phyloP scores from a whole-genome alignment of 305 asterid species.

The Solanum hybrid region DNA sequence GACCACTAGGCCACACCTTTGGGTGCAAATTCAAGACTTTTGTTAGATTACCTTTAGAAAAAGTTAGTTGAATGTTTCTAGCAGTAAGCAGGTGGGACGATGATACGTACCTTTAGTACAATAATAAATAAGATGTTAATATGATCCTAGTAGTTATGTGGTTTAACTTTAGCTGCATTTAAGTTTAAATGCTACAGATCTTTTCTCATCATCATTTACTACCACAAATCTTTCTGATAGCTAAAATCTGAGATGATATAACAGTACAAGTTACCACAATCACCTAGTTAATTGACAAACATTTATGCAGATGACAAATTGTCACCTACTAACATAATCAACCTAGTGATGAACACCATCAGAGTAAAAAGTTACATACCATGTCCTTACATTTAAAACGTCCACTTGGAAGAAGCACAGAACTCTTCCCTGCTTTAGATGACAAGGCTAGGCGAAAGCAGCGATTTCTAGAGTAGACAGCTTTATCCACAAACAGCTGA shows the following conservation, averaged over 20 bases:
- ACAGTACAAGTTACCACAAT: background rate
- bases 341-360: background rate
- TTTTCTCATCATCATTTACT: background rate
- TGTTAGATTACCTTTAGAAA: background rate
- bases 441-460: slow-evolving; percentile 88
- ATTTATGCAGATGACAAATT: background rate
- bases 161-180: background rate
- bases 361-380: slow-evolving; percentile 37
- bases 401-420: slow-evolving; percentile 77
- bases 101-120: background rate
- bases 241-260: background rate
- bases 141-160: background rate
- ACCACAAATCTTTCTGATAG: background rate
- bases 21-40: background rate
- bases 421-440: slow-evolving; percentile 86
- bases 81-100: background rate
- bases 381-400: slow-evolving; percentile 81
- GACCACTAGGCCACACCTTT: background rate
- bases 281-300: background rate
- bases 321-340: background rate
- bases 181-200: background rate
- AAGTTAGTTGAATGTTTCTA: background rate
- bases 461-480: slow-evolving; percentile 92
- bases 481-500: slow-evolving; percentile 80
- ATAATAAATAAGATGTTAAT: background rate